Conservation (phyloP, 2,329 filamentous ascomycete genomes). For the Aspergillus sclerotialis region DNA sequence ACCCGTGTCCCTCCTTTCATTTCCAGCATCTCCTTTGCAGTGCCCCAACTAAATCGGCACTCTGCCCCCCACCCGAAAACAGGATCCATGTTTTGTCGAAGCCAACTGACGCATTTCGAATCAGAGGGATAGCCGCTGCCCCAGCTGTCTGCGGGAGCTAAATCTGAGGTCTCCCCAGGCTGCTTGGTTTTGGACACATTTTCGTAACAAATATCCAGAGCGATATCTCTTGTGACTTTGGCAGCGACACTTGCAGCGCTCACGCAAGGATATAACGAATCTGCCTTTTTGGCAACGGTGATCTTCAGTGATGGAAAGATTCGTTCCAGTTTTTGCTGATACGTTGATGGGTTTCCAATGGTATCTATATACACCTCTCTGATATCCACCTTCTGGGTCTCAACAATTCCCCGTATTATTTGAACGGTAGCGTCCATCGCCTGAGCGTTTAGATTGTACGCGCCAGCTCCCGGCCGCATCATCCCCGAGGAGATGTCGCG, state of each 20-base stretch:
- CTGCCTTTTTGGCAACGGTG: constrained; percentile 83
- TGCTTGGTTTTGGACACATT: constrained; percentile 34
- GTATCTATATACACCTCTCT: constrained; percentile 93
- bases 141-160: constrained; percentile 52
- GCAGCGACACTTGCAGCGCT: constrained; percentile 91
- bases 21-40: constrained; percentile 87
- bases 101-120: constrained; percentile 69
- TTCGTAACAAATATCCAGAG: constrained; percentile 71
- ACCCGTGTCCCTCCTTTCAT: constrained; percentile 64
- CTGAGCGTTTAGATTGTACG: constrained; percentile 92
- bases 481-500: constrained; percentile 74
- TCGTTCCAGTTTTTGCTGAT: constrained; percentile 76
- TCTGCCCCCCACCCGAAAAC: constrained; percentile 93
- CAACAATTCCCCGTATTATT: constrained; percentile 71
- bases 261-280: constrained; percentile 85
- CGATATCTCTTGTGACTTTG: constrained; percentile 90
- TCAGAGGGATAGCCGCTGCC: constrained; percentile 94
- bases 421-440: constrained; percentile 86
- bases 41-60: constrained; percentile 93
- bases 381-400: constrained; percentile 66
- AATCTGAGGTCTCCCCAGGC: constrained; percentile 22
- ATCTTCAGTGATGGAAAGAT: constrained; percentile 73
- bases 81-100: constrained; percentile 81
- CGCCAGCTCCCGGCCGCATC: constrained; percentile 49
- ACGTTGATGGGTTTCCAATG: constrained; percentile 71